These are phyloP conservation scores for Oryza punctata DNA, from an alignment of 176 grass and related monocot species.

Conservation along the genomic window DNA sequence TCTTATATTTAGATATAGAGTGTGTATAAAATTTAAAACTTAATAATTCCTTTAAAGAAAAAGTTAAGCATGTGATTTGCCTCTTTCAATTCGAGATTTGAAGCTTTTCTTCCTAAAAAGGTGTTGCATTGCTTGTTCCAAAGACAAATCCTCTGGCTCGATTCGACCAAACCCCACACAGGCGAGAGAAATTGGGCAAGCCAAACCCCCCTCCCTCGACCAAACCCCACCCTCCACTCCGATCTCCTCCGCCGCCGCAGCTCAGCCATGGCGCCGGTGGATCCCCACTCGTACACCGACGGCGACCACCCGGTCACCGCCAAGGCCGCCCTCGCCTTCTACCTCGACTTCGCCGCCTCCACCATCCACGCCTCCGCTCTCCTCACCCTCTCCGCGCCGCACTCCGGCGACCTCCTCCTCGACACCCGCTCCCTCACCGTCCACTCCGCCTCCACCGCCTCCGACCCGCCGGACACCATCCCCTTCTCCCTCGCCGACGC, in stretches of 20 bases:
- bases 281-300: slow-evolving; percentile 90
- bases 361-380: slow-evolving; percentile 63
- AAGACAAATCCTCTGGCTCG: neutral
- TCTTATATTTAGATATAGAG: no score
- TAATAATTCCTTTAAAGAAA: no score
- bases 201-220: neutral
- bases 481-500: slow-evolving; percentile 58
- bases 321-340: slow-evolving; percentile 68
- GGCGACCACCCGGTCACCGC: slow-evolving; percentile 48
- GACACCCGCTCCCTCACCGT: slow-evolving; percentile 61
- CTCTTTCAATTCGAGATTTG: neutral
- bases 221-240: neutral
- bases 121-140: neutral
- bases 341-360: slow-evolving; percentile 79
- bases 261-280: slow-evolving; percentile 76
- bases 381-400: slow-evolving; percentile 57
- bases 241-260: neutral
- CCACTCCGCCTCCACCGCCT: slow-evolving; percentile 50
- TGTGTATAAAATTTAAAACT: no score
- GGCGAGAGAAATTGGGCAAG: no score
- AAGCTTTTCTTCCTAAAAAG: neutral
- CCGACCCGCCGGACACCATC: slow-evolving; percentile 29
- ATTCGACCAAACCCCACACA: neutral
- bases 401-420: slow-evolving; percentile 68
- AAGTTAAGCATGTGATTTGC: neutral